Base-by-base conservation (phyloP, 257 asterid genomes). In the Lycium barbarum region DNA sequence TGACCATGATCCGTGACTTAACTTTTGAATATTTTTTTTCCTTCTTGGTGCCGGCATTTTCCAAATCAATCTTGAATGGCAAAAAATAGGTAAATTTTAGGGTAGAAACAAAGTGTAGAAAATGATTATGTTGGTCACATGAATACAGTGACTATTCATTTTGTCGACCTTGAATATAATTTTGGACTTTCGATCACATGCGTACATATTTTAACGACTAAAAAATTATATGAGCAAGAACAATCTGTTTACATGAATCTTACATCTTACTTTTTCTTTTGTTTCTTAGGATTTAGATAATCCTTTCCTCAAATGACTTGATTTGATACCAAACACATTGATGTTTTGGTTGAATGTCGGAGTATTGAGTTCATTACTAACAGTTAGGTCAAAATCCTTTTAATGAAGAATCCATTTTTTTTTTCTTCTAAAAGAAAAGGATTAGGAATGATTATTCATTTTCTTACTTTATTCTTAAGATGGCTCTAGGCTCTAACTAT, bases 391-490 rank as follows among this genome's bases (percentile, higher is more conserved):
- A 82, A 65, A 14, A 7, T 33, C 49, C 15, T n/a, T 49, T 26
- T 59, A 79, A 79, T 33, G 26, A 65, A 65, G 17, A 72, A 61
- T 81, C 45, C 40, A 20, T 81, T 43, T n/a, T 33, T 63, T 10
- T 83, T 22, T 49, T 10, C 36, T 22, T 17, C 33, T 26, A 26
- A 72, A 70, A 79, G 62, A 49, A 85, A 76, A 20, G 76, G 79
- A 84, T 79, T 61, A 62, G 6, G 40, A 87, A 88, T 89, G 63
- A 92, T 88, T 43, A 83, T 79, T n/a, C 33, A 66, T n/a, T 70
- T 86, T 84, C 58, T 87, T 84, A 58, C 92, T 93, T 91, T 90
- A 87, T 73, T 54, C 80, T 43, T 84, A 90, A 88, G 94, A 57
- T 79, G 91, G 66, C 85, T 70, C 59, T 53, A 83, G 62, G 54